Evolutionary conservation across 106 monocot species (phyloP), one percentile per base, ranked within the genome.

Genomic region (Amphibolis antarctica): DNA sequence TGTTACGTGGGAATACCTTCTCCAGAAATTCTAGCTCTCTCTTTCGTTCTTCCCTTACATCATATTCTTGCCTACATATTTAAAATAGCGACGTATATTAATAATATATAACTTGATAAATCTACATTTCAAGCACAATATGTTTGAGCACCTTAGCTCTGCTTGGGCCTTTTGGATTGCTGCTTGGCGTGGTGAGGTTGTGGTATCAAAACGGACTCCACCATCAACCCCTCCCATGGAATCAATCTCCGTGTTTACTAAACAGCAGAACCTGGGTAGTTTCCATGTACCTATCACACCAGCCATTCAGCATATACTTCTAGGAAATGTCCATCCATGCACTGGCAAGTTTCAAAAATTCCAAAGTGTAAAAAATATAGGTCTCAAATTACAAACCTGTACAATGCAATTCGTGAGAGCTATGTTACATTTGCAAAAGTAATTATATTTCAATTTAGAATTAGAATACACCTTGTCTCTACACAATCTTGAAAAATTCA

Each of bases 11-110:
- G 26, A 63, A 27, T 79, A 89, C 93, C 62, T 86, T 96, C 68
- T 89, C 86, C 47, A 96, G 86, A 73, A 96, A 96, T 61, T 89
- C 94, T 31, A 96, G 60, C 71, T 96, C 94, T 59, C 89, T 79
- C 75, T 76, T 89, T 29, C 89, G 69, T 58, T 83, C 80, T 72
- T 96, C 89, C 18, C 89, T 77, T 12, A 82, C 89, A 80, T 82
- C 86, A 65, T 74, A 89, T 67, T 96, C 84, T 60, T 82, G 81
- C 76, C 94, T 96, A 79, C 52, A 68, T 49, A 67, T 28, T 17
- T 48, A 25, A 17, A 66, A 15, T 31, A 63, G n/a, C 19, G n/a
- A 43, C 20, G 19, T 17, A 49, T 49, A 7, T 17, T 5, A 49
- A 1, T 49, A 49, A 49, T 19, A 49, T 17, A 3, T 17, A 5